Percentiles rank a stretch among this genome's conserved stretches.
phyloP scores from a whole-genome alignment of 2,329 filamentous ascomycete species.

The Exophiala lecanii-corni region DNA sequence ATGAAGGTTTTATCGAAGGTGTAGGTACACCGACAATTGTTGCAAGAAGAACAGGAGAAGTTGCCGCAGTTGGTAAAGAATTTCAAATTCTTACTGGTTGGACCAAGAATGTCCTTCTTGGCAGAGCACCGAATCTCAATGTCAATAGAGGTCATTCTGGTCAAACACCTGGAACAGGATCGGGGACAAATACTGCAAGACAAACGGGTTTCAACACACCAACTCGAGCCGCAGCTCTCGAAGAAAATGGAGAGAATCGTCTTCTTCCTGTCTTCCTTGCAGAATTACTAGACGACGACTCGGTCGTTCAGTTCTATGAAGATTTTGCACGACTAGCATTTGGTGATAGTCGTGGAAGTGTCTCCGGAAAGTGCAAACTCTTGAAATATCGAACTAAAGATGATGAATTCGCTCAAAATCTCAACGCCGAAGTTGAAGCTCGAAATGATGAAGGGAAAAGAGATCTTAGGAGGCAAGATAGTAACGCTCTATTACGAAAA shows the following conservation, averaged over 20 bases:
- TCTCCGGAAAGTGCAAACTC: slow-evolving; percentile 76
- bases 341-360: slow-evolving; percentile 79
- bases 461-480: slow-evolving; percentile 22
- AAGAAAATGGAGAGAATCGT: slow-evolving; percentile 35
- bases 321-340: slow-evolving; percentile 92
- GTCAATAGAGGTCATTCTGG: slow-evolving; percentile 62
- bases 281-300: slow-evolving; percentile 88
- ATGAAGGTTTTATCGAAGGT: slow-evolving; percentile 85
- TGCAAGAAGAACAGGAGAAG: slow-evolving; percentile 84
- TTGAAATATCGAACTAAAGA: slow-evolving; percentile 84
- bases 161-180: slow-evolving; percentile 30
- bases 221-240: slow-evolving; percentile 10
- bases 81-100: slow-evolving; percentile 95
- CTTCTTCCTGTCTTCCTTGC: slow-evolving; percentile 82
- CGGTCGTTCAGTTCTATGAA: slow-evolving; percentile 90
- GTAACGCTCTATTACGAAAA: slow-evolving; percentile 4
- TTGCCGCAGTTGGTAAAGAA: slow-evolving; percentile 94
- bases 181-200: slow-evolving; percentile 37
- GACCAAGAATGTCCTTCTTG: slow-evolving; percentile 83
- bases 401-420: slow-evolving; percentile 29
- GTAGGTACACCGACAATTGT: slow-evolving; percentile 88
- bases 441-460: slow-evolving; percentile 38
- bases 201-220: slow-evolving; percentile 47
- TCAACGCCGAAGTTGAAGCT: slow-evolving; percentile 32
- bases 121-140: slow-evolving; percentile 82